These are phyloP conservation scores for Neoascochyta sp. DNA, from an alignment of 2,329 filamentous ascomycete species.

Conservation along the genomic window DNA sequence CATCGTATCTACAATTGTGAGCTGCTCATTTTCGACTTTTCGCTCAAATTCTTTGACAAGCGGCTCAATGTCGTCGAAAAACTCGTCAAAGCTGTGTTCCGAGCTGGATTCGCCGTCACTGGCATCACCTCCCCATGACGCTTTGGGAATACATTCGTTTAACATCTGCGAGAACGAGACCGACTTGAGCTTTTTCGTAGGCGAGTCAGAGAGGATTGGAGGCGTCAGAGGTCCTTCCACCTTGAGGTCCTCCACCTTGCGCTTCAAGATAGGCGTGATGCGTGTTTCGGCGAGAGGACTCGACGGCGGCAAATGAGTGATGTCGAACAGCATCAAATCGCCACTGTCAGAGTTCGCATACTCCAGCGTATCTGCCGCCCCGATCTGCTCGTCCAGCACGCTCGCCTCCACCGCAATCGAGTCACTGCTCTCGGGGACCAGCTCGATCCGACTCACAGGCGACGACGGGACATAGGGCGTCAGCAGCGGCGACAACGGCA, in stretches of 20 bases:
- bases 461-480: slow-evolving; percentile 42
- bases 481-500: slow-evolving; percentile 43
- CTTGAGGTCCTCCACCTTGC: slow-evolving; percentile 39
- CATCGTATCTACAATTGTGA: slow-evolving; percentile 47
- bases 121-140: slow-evolving; percentile 23
- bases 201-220: slow-evolving; percentile 33
- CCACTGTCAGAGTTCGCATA: slow-evolving; percentile 32
- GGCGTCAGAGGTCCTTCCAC: slow-evolving; percentile 49
- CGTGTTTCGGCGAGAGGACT: slow-evolving; percentile 14
- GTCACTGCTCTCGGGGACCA: slow-evolving; percentile 37
- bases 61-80: slow-evolving; percentile 36
- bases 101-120: slow-evolving; percentile 9
- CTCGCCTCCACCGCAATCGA: slow-evolving; percentile 33
- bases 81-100: slow-evolving; percentile 29
- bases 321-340: slow-evolving; percentile 32
- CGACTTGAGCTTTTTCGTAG: slow-evolving; percentile 41
- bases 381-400: slow-evolving; percentile 32
- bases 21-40: slow-evolving; percentile 43
- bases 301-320: slow-evolving; percentile 16
- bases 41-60: slow-evolving; percentile 36
- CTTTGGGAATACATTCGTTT: slow-evolving; percentile 31
- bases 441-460: slow-evolving; percentile 34
- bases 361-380: slow-evolving; percentile 31
- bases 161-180: slow-evolving; percentile 40
- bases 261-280: slow-evolving; percentile 26